Conservation (phyloP, 805 yeast genomes). For the Wickerhamiella australiensis region DNA sequence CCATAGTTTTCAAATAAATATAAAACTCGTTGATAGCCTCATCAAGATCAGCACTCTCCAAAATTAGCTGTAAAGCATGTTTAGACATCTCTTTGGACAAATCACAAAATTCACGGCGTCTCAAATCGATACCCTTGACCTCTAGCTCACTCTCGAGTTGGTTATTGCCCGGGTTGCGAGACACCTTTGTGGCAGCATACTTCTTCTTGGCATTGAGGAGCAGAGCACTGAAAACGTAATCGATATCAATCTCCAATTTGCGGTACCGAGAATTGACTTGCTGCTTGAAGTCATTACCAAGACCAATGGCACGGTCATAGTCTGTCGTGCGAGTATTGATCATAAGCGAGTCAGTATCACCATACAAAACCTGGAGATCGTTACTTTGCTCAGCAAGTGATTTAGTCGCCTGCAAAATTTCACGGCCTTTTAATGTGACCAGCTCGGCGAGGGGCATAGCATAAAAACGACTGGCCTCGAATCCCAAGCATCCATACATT, state of each 20-base stretch:
- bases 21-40: slow-evolving; percentile 57
- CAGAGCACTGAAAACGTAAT: slow-evolving; percentile 76
- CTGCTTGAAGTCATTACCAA: slow-evolving; percentile 75
- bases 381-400: slow-evolving; percentile 74
- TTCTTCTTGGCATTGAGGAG: slow-evolving; percentile 91
- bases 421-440: slow-evolving; percentile 91
- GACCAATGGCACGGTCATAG: slow-evolving; percentile 59
- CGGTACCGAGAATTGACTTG: slow-evolving; percentile 81
- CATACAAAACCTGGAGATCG: slow-evolving; percentile 79
- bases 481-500: slow-evolving; percentile 99
- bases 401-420: slow-evolving; percentile 82
- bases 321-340: slow-evolving; percentile 72
- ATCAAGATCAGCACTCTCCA: slow-evolving; percentile 66
- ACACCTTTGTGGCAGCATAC: slow-evolving; percentile 78
- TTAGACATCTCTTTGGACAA: slow-evolving; percentile 80
- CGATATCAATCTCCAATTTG: slow-evolving; percentile 85
- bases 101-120: slow-evolving; percentile 91
- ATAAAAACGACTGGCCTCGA: slow-evolving; percentile 78
- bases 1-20: slow-evolving; percentile 52
- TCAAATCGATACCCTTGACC: slow-evolving; percentile 94
- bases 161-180: slow-evolving; percentile 39
- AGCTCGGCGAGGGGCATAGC: slow-evolving; percentile 94
- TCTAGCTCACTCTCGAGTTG: slow-evolving; percentile 51
- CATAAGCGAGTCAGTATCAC: slow-evolving; percentile 99
- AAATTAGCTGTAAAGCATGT: slow-evolving; percentile 55